phyloP scores from a whole-genome alignment of 208 protist genomes.

The Porcisia deanei region DNA sequence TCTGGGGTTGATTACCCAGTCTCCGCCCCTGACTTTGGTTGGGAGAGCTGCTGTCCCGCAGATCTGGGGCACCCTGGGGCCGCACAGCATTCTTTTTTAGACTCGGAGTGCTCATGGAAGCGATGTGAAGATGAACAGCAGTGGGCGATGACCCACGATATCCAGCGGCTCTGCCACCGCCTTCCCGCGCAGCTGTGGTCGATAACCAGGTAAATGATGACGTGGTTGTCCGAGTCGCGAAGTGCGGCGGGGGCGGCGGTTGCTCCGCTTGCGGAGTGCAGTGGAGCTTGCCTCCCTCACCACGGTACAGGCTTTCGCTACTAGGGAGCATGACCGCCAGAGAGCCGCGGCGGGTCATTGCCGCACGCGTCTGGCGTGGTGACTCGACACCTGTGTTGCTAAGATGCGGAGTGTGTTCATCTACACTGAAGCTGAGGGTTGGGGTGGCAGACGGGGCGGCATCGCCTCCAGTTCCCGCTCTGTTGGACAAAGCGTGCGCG shows the following conservation, averaged over 20 bases:
- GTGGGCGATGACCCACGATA: neutral
- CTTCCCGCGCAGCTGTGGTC: neutral
- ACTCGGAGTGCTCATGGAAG: neutral
- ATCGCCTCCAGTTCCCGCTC: neutral
- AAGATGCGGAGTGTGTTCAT: neutral
- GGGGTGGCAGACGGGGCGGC: neutral
- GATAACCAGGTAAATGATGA: neutral
- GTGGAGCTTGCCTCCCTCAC: neutral
- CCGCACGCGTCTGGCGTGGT: neutral
- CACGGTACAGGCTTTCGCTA: neutral
- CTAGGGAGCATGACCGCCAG: neutral
- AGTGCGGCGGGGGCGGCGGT: constrained; percentile 7
- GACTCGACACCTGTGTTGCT: neutral
- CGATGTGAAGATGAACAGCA: neutral
- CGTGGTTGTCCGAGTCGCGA: constrained; percentile 6
- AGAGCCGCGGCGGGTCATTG: neutral
- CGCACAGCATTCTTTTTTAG: neutral
- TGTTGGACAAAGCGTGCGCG: neutral
- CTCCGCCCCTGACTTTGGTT: constrained; percentile 1
- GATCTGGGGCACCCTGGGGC: neutral
- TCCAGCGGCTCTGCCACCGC: neutral
- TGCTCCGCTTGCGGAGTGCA: neutral
- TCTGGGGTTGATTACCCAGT: neutral
- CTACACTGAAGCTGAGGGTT: neutral
- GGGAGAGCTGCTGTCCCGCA: neutral